Conservation (phyloP, 768 basidiomycete genomes). For the Tricholoma terreum region DNA sequence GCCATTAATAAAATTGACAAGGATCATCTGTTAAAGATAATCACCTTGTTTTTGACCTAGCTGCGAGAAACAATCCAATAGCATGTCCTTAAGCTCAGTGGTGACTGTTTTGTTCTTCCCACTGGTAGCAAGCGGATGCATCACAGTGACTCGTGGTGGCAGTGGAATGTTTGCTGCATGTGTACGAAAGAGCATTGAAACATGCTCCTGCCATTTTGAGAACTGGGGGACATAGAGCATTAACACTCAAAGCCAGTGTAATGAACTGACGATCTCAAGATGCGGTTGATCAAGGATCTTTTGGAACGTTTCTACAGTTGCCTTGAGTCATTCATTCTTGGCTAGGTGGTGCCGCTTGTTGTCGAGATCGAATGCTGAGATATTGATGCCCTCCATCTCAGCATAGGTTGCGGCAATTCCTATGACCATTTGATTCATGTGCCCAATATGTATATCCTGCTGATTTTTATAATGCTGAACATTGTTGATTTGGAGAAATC, state of each 20-base stretch:
- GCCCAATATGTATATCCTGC: slow-evolving; percentile 26
- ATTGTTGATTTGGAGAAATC: slow-evolving; percentile 24
- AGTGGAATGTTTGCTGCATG: slow-evolving; percentile 14
- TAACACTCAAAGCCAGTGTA: not conserved
- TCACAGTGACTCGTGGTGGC: slow-evolving; percentile 3
- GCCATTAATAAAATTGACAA: slow-evolving; percentile 7
- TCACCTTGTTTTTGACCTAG: slow-evolving; percentile 21
- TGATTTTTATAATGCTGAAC: slow-evolving; percentile 26
- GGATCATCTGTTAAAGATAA: slow-evolving; percentile 15
- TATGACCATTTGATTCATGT: slow-evolving; percentile 21
- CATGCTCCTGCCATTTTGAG: slow-evolving; percentile 14
- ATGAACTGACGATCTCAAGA: not conserved
- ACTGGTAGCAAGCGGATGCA: slow-evolving; percentile 28
- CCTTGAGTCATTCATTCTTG: not conserved
- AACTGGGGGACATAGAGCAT: not conserved
- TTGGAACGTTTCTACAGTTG: not conserved
- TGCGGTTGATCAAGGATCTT: not conserved
- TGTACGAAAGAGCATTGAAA: slow-evolving; percentile 22
- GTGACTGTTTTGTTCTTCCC: slow-evolving; percentile 26
- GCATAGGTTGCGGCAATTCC: slow-evolving; percentile 21
- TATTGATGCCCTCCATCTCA: not conserved
- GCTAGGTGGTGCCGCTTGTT: not conserved
- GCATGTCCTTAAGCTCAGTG: slow-evolving; percentile 27
- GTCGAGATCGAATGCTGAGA: not conserved
- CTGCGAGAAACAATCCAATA: slow-evolving; percentile 33